Percentiles rank a stretch among this genome's conserved stretches.
Conservation (phyloP, 192 early-diverging fungal genomes). For the Entomortierella lignicola region DNA sequence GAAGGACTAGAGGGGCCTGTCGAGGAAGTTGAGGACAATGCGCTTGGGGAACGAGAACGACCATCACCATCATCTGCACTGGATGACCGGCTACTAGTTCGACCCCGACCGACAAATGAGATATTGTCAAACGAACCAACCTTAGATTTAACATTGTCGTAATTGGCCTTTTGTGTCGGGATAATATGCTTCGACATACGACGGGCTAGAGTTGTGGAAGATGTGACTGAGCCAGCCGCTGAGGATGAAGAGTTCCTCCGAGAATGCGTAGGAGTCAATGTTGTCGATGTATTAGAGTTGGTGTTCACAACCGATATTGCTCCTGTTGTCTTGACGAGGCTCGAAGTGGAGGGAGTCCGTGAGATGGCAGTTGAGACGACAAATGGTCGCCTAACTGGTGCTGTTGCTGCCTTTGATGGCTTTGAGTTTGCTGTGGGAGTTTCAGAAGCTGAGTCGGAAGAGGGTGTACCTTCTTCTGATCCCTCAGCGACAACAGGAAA, state of each 20-base stretch:
- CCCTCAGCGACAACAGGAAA: neutral
- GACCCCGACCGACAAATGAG: slow-evolving; percentile 14
- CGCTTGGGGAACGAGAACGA: slow-evolving; percentile 20
- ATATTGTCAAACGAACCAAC: slow-evolving; percentile 59
- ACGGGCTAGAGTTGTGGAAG: slow-evolving; percentile 19
- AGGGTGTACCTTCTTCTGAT: neutral
- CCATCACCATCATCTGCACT: slow-evolving; percentile 10
- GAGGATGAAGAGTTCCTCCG: slow-evolving; percentile 19
- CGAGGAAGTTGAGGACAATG: slow-evolving; percentile 26
- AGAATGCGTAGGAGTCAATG: slow-evolving; percentile 14
- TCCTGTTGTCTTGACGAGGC: neutral
- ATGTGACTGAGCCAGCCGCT: slow-evolving; percentile 16
- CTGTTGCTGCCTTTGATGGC: no score
- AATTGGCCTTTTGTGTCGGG: slow-evolving; percentile 33
- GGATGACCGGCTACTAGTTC: slow-evolving; percentile 17
- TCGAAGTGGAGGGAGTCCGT: slow-evolving; percentile 5
- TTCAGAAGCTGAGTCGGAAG: neutral
- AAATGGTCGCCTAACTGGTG: neutral
- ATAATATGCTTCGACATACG: slow-evolving; percentile 47
- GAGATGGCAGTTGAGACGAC: slow-evolving; percentile 6
- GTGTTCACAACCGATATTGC: neutral
- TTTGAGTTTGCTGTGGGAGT: neutral
- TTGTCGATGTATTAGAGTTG: slow-evolving; percentile 1
- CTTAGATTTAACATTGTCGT: slow-evolving; percentile 46
- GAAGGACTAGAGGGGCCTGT: slow-evolving; percentile 11